A percentile compares a stretch with the other conserved stretches of the same genome.
Conservation (phyloP, 352 stramenopile genomes). For the Hyaloperonospora brassicae region DNA sequence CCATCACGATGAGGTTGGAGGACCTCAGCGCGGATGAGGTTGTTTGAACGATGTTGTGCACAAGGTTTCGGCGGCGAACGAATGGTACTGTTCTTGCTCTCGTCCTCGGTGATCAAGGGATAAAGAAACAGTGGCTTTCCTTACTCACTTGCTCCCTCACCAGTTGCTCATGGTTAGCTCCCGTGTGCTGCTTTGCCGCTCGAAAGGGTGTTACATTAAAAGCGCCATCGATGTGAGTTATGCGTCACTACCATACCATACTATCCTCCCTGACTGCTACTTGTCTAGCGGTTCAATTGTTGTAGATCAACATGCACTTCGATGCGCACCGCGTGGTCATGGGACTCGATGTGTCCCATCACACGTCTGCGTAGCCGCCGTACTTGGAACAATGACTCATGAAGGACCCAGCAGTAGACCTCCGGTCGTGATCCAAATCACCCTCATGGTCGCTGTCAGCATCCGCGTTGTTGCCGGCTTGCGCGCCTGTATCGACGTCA, state of each 20-base stretch:
- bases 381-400: conserved; percentile 85
- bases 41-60: not conserved
- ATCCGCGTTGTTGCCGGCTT: conserved; percentile 9
- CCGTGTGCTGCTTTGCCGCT: conserved; percentile 3
- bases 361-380: conserved; percentile 64
- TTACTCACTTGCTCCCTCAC: conserved; percentile 11
- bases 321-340: not conserved
- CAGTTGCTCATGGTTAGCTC: conserved; percentile 17
- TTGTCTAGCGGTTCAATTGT: conserved; percentile 22
- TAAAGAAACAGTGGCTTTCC: conserved; percentile 36
- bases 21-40: not conserved
- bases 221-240: conserved; percentile 24
- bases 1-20: conserved; percentile 3
- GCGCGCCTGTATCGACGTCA: conserved; percentile 15
- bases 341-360: not conserved
- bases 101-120: conserved; percentile 16
- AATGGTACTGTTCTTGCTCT: conserved; percentile 28
- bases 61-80: not conserved
- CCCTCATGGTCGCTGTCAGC: conserved; percentile 15
- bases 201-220: conserved; percentile 11
- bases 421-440: conserved; percentile 20
- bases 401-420: conserved; percentile 39
- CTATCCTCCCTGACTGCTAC: conserved; percentile 7
- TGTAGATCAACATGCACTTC: conserved; percentile 9
- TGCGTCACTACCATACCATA: conserved; percentile 4